Base-by-base conservation (phyloP, 1,284 basidiomycete species). In the Tetrapyrgos nigripes region DNA sequence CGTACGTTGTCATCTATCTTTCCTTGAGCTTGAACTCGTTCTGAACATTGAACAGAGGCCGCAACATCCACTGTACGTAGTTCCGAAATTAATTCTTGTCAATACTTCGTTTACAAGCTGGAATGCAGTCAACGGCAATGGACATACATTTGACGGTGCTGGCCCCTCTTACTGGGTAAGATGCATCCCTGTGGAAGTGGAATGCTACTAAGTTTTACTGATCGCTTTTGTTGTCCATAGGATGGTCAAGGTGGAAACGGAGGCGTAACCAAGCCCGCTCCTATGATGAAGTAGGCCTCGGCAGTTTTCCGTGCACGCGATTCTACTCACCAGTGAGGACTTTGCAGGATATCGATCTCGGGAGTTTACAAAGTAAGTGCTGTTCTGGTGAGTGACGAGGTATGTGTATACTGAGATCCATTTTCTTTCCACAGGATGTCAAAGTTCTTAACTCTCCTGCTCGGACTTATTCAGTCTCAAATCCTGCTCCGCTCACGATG, bases 261-360 rank as follows among this genome's bases (percentile, higher is more conserved):
- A 35, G 76, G 76, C 9, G 55, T 65, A 1, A 61, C 56, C 4
- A 84, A 85, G 57, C 83, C 82, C 8, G 66, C 62, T 19, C 82
- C 81, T 5, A 82, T 84, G 81, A 81, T 84, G 76, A 73, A 70
- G 81, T 83, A 58, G 2, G 66, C 59, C 17, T n/a, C 23, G 14
- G 43, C n/a, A 17, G 24, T 40, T 2, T 23, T 48, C 28, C 35
- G 27, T 48, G 13, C 52, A 28, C 19, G 49, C 46, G 24, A 58
- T 35, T 23, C 19, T 33, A 40, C 40, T 50, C 33, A 60, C 53
- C 48, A 52, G 26, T 24, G 58, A 31, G 37, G 26, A 33, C 19
- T 43, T 33, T 50, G 4, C 53, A 84, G 83, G 68, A 84, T 85
- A 59, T 79, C 79, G 64, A 83, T 83, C 2, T 85, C 83, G 29